Percentiles rank a stretch among this genome's conserved stretches.
phyloP scores from a whole-genome alignment of 1,284 basidiomycete genomes.

The Papiliotrema laurentii region DNA sequence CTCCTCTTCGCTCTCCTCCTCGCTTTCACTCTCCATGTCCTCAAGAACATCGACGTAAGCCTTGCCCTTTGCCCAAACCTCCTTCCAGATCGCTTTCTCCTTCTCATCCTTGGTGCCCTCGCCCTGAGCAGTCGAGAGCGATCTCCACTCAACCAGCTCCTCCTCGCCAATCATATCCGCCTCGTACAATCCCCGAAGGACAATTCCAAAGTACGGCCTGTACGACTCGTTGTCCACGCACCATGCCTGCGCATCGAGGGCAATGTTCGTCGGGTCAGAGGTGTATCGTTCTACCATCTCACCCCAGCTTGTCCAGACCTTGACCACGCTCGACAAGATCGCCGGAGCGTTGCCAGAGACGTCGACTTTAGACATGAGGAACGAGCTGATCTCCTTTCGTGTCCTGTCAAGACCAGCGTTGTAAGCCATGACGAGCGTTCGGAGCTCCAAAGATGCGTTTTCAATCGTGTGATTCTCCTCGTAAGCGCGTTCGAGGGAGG shows the following conservation, averaged over 20 bases:
- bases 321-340: slow-evolving; percentile 21
- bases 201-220: slow-evolving; percentile 39
- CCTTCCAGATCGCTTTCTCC: slow-evolving; percentile 31
- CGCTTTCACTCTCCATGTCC: slow-evolving; percentile 43
- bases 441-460: slow-evolving; percentile 44
- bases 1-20: slow-evolving; percentile 35
- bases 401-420: slow-evolving; percentile 46
- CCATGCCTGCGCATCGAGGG: slow-evolving; percentile 23
- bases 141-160: slow-evolving; percentile 47
- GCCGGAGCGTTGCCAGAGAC: slow-evolving; percentile 19
- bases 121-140: slow-evolving; percentile 33
- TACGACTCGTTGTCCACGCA: slow-evolving; percentile 21
- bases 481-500: slow-evolving; percentile 42
- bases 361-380: slow-evolving; percentile 37
- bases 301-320: slow-evolving; percentile 42
- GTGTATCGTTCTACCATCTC: slow-evolving; percentile 27
- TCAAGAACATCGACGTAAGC: slow-evolving; percentile 44
- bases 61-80: slow-evolving; percentile 39
- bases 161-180: slow-evolving; percentile 45
- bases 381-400: slow-evolving; percentile 42
- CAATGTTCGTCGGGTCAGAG: slow-evolving; percentile 30
- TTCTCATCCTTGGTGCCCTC: slow-evolving; percentile 33
- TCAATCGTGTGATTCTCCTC: slow-evolving; percentile 44
- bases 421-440: slow-evolving; percentile 45
- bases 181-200: slow-evolving; percentile 47